These are phyloP conservation scores for Stephanodiscus triporus DNA, from an alignment of 108 stramenopile species.

Conservation along the genomic window DNA sequence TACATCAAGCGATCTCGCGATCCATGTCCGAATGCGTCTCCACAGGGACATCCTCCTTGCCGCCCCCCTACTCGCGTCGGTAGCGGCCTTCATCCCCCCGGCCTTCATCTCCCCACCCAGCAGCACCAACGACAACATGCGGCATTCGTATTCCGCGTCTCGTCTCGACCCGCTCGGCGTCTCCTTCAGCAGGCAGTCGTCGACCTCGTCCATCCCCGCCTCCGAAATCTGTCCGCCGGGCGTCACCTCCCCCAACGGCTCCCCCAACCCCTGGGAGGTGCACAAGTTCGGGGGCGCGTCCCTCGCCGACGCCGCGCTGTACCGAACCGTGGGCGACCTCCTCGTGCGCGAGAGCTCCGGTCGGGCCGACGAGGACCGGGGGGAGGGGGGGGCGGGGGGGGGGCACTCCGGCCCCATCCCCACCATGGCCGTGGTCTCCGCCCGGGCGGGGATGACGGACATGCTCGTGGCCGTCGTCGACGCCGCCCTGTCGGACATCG, in stretches of 20 bases:
- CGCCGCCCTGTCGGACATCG: constrained; percentile 61
- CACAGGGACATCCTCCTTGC: neutral
- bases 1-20: too few species aligned
- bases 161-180: constrained; percentile 3
- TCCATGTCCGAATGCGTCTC: neutral
- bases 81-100: neutral
- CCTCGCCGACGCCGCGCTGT: constrained; percentile 62
- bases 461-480: constrained; percentile 68
- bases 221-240: constrained; percentile 14
- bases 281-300: constrained; percentile 75
- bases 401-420: constrained; percentile 54
- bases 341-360: constrained; percentile 57
- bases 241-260: constrained; percentile 26
- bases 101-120: neutral
- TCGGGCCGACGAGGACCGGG: constrained; percentile 4
- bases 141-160: neutral
- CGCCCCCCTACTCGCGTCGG: neutral
- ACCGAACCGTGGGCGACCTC: constrained; percentile 71
- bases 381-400: neutral
- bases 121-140: neutral
- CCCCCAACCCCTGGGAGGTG: constrained; percentile 58
- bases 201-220: neutral
- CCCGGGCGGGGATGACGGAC: constrained; percentile 87
- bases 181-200: neutral
- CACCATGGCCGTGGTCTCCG: constrained; percentile 86